Conservation (phyloP, 2,329 filamentous ascomycete genomes). For the Tolypocladium guangdongense region DNA sequence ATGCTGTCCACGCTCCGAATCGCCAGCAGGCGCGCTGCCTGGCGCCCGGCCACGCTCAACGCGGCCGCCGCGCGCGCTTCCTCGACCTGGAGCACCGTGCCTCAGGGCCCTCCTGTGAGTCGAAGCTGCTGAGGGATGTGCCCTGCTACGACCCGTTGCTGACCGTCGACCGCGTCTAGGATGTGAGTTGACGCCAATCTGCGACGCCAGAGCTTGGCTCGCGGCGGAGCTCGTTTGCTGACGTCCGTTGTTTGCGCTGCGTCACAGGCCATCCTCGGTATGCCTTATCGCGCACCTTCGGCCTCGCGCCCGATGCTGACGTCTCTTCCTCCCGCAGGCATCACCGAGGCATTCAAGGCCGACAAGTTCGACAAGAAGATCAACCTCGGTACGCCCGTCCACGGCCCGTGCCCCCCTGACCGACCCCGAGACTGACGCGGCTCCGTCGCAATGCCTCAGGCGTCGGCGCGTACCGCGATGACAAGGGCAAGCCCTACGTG, state of each 20-base stretch:
- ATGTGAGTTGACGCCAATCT: conserved; percentile 6
- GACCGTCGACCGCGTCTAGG: conserved; percentile 5
- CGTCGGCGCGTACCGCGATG: conserved; percentile 96
- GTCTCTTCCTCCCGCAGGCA: conserved; percentile 37
- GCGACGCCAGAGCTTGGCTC: not conserved
- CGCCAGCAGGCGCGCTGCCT: conserved; percentile 37
- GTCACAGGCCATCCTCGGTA: conserved; percentile 64
- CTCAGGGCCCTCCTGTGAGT: conserved; percentile 88
- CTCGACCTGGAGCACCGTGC: conserved; percentile 84
- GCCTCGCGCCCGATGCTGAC: not conserved
- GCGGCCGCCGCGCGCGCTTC: conserved; percentile 41
- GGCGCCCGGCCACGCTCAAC: conserved; percentile 28
- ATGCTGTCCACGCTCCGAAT: conserved; percentile 48
- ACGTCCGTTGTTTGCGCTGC: not conserved
- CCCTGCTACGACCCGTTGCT: not conserved
- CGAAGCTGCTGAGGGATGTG: not conserved
- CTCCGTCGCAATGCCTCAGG: conserved; percentile 35
- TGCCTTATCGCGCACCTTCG: conserved; percentile 16
- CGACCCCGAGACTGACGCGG: conserved; percentile 2
- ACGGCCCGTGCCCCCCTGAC: conserved; percentile 2
- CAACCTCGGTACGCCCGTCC: conserved; percentile 62
- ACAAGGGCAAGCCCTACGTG: conserved; percentile 95
- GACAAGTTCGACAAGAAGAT: conserved; percentile 92
- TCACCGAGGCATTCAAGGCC: conserved; percentile 98
- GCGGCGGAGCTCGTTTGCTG: not conserved